Conservation (phyloP, 108 stramenopile genomes). For the Cyclotella distinguenda region DNA sequence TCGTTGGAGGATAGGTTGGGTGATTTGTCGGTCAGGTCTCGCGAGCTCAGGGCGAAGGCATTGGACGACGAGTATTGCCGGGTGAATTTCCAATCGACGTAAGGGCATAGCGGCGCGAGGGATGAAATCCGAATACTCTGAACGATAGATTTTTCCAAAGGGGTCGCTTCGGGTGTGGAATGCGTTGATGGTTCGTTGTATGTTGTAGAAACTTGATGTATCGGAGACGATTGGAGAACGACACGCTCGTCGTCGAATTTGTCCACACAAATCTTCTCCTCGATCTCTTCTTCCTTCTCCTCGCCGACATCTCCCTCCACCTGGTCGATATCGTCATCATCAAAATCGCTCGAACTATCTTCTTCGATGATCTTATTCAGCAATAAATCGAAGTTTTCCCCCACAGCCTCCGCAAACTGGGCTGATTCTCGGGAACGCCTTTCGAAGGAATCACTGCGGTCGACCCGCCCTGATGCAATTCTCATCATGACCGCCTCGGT, state of each 20-base stretch:
- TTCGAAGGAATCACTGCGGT: conserved; percentile 38
- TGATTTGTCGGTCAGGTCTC: conserved; percentile 13
- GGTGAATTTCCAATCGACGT: conserved; percentile 41
- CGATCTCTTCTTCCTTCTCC: conserved; percentile 27
- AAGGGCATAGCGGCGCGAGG: conserved; percentile 1
- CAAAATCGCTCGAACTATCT: conserved; percentile 43
- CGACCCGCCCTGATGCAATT: no score
- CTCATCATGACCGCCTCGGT: no score
- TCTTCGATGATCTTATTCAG: conserved; percentile 63
- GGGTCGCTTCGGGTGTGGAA: conserved; percentile 21
- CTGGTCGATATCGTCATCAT: conserved; percentile 56
- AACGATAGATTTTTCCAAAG: conserved; percentile 1
- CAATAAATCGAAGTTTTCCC: conserved; percentile 48
- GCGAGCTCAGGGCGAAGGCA: neutral
- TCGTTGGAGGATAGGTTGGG: neutral
- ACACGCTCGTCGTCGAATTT: conserved; percentile 9
- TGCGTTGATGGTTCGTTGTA: neutral
- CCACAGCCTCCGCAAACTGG: conserved; percentile 78
- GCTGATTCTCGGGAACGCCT: conserved; percentile 59
- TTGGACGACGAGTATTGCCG: conserved; percentile 33
- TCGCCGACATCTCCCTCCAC: conserved; percentile 5
- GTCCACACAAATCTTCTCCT: conserved; percentile 12
- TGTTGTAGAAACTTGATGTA: neutral
- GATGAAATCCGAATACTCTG: neutral
- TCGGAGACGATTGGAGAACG: neutral